These are phyloP conservation scores for Zymoseptoria crescenta DNA, from an alignment of 2,329 filamentous ascomycete genomes.

Conservation along the genomic window DNA sequence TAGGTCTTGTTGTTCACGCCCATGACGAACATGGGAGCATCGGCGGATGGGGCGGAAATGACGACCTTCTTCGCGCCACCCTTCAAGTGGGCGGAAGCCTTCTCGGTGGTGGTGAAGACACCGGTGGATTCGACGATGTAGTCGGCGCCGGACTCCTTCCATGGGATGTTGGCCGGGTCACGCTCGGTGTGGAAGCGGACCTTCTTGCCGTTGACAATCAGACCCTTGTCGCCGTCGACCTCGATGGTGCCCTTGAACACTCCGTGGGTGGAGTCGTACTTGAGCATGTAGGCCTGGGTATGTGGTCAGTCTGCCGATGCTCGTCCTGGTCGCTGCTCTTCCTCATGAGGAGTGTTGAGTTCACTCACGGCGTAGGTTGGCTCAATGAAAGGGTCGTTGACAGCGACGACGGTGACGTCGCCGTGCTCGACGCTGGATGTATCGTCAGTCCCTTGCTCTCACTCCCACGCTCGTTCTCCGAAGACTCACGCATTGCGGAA, in stretches of 20 bases:
- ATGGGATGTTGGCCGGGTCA: constrained; percentile 84
- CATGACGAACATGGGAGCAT: constrained; percentile 99
- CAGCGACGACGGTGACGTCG: constrained; percentile 86
- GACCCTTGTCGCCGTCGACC: constrained; percentile 61
- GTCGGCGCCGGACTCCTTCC: constrained; percentile 75
- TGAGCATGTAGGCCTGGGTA: constrained; percentile 91
- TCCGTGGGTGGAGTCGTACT: constrained; percentile 97
- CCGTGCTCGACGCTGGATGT: constrained; percentile 63
- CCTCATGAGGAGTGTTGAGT: background rate
- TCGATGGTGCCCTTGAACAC: constrained; percentile 87
- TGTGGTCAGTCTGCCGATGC: constrained; percentile 11
- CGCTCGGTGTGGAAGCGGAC: constrained; percentile 91
- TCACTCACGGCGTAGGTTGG: constrained; percentile 86
- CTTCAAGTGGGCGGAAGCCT: constrained; percentile 88
- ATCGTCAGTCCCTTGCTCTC: constrained; percentile 9
- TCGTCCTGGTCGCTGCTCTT: background rate
- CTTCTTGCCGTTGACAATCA: constrained; percentile 88
- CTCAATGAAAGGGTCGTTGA: constrained; percentile 99
- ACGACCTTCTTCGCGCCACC: constrained; percentile 93
- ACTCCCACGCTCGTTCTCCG: constrained; percentile 5
- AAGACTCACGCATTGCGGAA: constrained; percentile 83
- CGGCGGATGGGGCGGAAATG: constrained; percentile 80
- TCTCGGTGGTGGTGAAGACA: constrained; percentile 98
- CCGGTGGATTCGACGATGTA: constrained; percentile 97
- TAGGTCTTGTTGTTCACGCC: constrained; percentile 95